Conservation (phyloP, 345 rosid genomes). For the Gossypium herbaceum region DNA sequence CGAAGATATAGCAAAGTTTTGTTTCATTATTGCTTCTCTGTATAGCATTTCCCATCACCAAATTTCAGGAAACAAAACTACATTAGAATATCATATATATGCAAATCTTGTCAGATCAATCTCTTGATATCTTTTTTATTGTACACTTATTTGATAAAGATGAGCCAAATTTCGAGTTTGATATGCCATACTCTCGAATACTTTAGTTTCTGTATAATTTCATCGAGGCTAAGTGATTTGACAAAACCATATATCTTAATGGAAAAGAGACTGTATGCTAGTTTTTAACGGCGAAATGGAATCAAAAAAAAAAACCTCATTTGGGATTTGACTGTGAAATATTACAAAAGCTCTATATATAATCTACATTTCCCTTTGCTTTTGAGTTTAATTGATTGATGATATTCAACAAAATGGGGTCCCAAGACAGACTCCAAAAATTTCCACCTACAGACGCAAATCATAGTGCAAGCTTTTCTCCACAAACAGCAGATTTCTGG, state of each 20-base stretch:
- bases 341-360: not conserved
- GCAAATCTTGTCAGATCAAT: too few relatives aligned
- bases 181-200: too few relatives aligned
- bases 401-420: constrained; percentile 9
- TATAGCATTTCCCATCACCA: not conserved
- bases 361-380: constrained; percentile 18
- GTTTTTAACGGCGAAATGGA: not conserved
- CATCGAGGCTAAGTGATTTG: too few relatives aligned
- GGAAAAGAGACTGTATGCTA: not conserved
- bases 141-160: too few relatives aligned
- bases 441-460: constrained; percentile 13
- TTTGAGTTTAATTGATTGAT: constrained; percentile 10
- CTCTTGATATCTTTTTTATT: too few relatives aligned
- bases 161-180: too few relatives aligned
- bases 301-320: not conserved
- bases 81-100: too few relatives aligned
- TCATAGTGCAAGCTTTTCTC: constrained; percentile 13
- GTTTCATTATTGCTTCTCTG: not conserved
- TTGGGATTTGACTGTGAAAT: constrained; percentile 7
- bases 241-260: too few relatives aligned
- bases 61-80: not conserved
- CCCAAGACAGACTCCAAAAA: constrained; percentile 21
- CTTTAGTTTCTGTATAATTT: too few relatives aligned
- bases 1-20: not conserved
- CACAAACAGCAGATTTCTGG: constrained; percentile 25